phyloP scores from a whole-genome alignment of 2,329 filamentous ascomycete species.

The Beauveria sp. region DNA sequence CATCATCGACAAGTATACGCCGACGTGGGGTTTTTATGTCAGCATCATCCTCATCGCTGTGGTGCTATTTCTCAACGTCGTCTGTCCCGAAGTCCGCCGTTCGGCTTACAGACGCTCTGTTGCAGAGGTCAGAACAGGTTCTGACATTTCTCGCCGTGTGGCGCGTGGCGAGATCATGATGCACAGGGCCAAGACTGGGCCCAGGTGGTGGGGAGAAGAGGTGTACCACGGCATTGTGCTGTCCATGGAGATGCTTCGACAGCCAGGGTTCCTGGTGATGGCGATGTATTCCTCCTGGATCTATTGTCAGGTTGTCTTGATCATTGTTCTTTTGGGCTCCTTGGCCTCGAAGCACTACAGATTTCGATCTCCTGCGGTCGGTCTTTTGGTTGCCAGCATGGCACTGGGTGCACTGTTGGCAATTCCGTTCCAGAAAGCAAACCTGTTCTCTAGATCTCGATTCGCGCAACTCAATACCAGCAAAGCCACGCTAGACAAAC shows the following conservation, averaged over 20 bases:
- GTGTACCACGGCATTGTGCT: constrained; percentile 62
- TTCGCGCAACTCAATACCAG: constrained; percentile 52
- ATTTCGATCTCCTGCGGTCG: constrained; percentile 57
- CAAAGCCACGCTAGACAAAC: constrained; percentile 57
- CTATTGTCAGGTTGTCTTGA: constrained; percentile 65
- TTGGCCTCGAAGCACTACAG: constrained; percentile 62
- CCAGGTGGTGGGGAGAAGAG: constrained; percentile 71
- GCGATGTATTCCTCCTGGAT: constrained; percentile 71
- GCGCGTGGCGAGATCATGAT: constrained; percentile 70
- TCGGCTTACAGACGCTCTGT: constrained; percentile 62
- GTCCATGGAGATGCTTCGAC: constrained; percentile 61
- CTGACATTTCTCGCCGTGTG: constrained; percentile 48
- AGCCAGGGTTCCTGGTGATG: constrained; percentile 66
- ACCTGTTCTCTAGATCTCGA: constrained; percentile 58
- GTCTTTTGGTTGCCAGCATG: constrained; percentile 56
- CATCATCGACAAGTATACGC: constrained; percentile 56
- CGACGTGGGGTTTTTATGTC: constrained; percentile 70
- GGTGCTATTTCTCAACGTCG: constrained; percentile 60
- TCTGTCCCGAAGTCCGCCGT: constrained; percentile 64
- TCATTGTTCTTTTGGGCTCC: constrained; percentile 65
- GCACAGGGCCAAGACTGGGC: constrained; percentile 63
- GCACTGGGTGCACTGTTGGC: constrained; percentile 62
- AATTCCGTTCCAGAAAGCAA: constrained; percentile 67
- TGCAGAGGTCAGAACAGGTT: constrained; percentile 50
- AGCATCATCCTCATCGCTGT: constrained; percentile 59